Conservation (phyloP, 2,329 filamentous ascomycete genomes). For the Aureobasidium sp. region DNA sequence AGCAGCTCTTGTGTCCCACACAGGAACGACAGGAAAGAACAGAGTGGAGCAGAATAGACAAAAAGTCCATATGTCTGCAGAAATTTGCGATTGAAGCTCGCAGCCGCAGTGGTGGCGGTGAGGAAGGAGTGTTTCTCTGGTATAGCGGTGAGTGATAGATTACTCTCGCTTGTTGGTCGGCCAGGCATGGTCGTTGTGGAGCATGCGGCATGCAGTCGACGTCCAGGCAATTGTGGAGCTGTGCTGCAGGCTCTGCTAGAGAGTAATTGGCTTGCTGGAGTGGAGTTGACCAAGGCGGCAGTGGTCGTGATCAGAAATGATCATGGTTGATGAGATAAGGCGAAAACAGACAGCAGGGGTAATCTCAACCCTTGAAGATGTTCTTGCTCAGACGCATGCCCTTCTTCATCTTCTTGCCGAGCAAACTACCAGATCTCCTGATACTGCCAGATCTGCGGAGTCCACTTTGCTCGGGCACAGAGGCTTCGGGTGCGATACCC, state of each 20-base stretch:
- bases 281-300: background rate
- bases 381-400: constrained; percentile 20
- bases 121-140: background rate
- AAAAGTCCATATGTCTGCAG: no score
- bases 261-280: background rate
- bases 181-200: background rate
- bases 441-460: constrained; percentile 3
- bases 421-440: background rate
- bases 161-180: background rate
- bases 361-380: constrained; percentile 22
- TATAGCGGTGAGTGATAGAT: background rate
- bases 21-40: background rate
- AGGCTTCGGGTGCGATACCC: background rate
- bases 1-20: background rate
- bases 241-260: background rate
- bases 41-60: background rate
- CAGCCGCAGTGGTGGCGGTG: background rate
- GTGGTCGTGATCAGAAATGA: background rate
- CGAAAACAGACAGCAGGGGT: background rate
- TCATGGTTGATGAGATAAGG: background rate
- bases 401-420: constrained; percentile 21
- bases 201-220: background rate
- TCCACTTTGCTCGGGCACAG: background rate
- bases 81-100: background rate
- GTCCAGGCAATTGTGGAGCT: background rate